Evolutionary conservation across 139 green algal species (phyloP).

Genomic region (Limnomonas spitsbergensis): DNA sequence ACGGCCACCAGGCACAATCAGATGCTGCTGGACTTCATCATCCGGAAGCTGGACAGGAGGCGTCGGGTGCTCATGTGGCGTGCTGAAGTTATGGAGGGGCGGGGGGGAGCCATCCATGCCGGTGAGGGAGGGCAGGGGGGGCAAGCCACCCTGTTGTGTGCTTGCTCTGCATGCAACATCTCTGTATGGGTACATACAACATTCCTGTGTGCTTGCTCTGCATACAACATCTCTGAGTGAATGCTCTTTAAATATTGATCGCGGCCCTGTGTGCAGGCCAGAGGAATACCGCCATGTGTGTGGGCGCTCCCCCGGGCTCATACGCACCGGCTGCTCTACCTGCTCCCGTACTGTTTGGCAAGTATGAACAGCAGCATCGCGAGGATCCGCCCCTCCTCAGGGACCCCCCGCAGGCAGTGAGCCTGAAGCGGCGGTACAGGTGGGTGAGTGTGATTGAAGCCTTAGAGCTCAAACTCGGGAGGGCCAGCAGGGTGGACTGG

Average conservation of each 20-base stretch:
- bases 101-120: neutral
- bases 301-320: slow-evolving; percentile 27
- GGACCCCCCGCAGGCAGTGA: neutral
- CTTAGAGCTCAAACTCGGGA: no score
- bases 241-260: no score
- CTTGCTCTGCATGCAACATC: no score
- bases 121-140: neutral
- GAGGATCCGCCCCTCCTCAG: slow-evolving; percentile 10
- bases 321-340: slow-evolving; percentile 20
- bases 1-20: slow-evolving; percentile 36
- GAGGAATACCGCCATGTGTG: slow-evolving; percentile 24
- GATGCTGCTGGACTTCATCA: slow-evolving; percentile 42
- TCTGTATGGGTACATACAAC: no score
- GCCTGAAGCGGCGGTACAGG: neutral
- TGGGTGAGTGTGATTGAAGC: no score
- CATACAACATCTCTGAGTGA: no score
- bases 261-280: no score
- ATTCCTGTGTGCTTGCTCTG: no score
- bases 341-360: neutral
- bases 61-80: slow-evolving; percentile 38
- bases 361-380: neutral
- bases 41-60: slow-evolving; percentile 39
- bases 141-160: no score
- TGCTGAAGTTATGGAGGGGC: slow-evolving; percentile 32
- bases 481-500: no score